Evolutionary conservation across 805 yeast species (phyloP).

Genomic region (Metschnikowia peoriensis): DNA sequence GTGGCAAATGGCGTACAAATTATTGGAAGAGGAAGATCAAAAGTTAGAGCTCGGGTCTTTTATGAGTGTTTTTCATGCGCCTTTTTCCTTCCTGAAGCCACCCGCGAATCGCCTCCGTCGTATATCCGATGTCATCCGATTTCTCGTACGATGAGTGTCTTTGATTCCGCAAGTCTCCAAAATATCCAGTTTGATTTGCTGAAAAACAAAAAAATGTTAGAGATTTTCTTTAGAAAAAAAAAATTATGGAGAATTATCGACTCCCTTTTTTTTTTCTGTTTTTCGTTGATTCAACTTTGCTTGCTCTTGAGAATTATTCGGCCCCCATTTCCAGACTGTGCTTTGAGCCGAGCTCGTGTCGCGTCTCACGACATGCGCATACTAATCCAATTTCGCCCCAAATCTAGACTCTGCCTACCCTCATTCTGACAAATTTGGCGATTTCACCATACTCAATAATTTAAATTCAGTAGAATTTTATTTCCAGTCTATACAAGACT

Average conservation of each 20-base stretch:
- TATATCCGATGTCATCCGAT: slow-evolving; percentile 5
- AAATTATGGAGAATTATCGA: too few relatives aligned
- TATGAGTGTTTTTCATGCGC: slow-evolving; percentile 1
- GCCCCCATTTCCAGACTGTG: neutral
- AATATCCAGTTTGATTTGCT: too few relatives aligned
- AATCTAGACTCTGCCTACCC: neutral
- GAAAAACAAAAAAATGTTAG: too few relatives aligned
- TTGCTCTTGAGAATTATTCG: too few relatives aligned
- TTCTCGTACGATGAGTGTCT: neutral
- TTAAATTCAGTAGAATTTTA: neutral
- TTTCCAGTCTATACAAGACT: neutral
- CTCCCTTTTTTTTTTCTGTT: too few relatives aligned
- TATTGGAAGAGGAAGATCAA: neutral
- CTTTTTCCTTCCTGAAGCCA: slow-evolving; percentile 1
- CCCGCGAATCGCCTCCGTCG: slow-evolving; percentile 9
- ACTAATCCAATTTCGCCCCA: neutral
- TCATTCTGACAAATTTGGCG: neutral
- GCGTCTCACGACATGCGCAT: neutral
- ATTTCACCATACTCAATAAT: neutral
- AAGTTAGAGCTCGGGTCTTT: neutral
- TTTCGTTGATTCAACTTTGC: too few relatives aligned
- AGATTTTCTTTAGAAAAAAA: too few relatives aligned
- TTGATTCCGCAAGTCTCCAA: neutral
- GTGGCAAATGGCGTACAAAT: neutral
- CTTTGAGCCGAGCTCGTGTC: neutral